These are phyloP conservation scores for Melocanna baccifera DNA, from an alignment of 176 grass and related monocot species.

Conservation along the genomic window DNA sequence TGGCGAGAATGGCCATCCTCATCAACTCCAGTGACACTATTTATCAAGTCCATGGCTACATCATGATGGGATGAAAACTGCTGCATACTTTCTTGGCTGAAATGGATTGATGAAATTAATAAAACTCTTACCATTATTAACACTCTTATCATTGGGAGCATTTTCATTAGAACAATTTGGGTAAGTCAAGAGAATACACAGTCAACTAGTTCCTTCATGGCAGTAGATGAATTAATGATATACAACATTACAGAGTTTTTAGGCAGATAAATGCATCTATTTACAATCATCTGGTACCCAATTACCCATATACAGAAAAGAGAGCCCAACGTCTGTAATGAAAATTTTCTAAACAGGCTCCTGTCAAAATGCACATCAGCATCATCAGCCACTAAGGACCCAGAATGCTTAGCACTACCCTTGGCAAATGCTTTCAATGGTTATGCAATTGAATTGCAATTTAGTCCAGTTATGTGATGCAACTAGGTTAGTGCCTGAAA, in stretches of 20 bases:
- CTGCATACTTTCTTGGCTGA: conserved; percentile 59
- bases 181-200: not conserved
- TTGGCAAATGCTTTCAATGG: not conserved
- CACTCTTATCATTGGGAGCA: not conserved
- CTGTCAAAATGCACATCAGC: not conserved
- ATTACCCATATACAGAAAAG: not conserved
- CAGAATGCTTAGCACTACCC: not conserved
- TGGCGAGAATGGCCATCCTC: conserved; percentile 96
- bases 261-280: not conserved
- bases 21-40: conserved; percentile 91
- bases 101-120: conserved; percentile 34
- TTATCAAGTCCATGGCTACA: conserved; percentile 88
- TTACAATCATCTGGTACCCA: not conserved
- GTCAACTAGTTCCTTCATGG: not conserved
- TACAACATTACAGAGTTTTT: not conserved
- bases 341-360: not conserved
- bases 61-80: conserved; percentile 69
- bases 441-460: not conserved
- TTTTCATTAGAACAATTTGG: conserved; percentile 16
- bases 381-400: not conserved
- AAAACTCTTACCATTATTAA: not conserved
- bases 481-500: not conserved
- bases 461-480: not conserved
- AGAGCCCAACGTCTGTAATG: not conserved
- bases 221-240: not conserved